Evolutionary conservation across 441 rosid species (phyloP).

Genomic region (Jatropha podagrica): DNA sequence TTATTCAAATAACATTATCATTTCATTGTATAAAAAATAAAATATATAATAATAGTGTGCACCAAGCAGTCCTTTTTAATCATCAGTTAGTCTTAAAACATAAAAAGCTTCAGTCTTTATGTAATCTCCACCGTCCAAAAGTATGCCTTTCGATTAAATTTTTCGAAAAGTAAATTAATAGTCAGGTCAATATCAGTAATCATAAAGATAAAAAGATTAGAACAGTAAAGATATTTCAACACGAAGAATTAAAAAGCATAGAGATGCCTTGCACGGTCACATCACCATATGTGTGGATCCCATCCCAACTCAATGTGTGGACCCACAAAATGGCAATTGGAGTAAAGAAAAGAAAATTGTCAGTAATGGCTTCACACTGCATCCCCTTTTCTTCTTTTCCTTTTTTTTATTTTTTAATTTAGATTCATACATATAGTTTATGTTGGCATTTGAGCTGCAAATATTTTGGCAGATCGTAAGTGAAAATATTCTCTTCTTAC

Average conservation of each 20-base stretch:
- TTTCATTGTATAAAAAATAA: no score
- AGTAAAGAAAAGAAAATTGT: background rate
- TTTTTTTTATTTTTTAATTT: background rate
- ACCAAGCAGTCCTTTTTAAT: background rate
- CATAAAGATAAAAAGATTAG: background rate
- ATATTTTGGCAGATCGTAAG: no score
- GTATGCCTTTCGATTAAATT: background rate
- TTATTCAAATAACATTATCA: no score
- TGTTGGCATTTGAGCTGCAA: no score
- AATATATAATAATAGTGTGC: background rate
- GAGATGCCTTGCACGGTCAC: background rate
- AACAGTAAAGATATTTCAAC: background rate
- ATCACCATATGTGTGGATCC: background rate
- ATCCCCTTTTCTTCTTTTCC: background rate
- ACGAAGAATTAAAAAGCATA: background rate
- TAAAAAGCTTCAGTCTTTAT: background rate
- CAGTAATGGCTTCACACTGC: background rate
- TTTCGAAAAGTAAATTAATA: no score
- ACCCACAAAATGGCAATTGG: background rate
- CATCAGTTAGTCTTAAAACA: background rate
- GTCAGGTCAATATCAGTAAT: background rate
- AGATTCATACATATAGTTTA: no score
- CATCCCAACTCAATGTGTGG: background rate
- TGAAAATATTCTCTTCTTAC: no score
- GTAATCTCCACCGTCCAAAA: slow-evolving; percentile 8